These are phyloP conservation scores for Fonsecaea erecta DNA, from an alignment of 2,329 filamentous ascomycete genomes.

Conservation along the genomic window DNA sequence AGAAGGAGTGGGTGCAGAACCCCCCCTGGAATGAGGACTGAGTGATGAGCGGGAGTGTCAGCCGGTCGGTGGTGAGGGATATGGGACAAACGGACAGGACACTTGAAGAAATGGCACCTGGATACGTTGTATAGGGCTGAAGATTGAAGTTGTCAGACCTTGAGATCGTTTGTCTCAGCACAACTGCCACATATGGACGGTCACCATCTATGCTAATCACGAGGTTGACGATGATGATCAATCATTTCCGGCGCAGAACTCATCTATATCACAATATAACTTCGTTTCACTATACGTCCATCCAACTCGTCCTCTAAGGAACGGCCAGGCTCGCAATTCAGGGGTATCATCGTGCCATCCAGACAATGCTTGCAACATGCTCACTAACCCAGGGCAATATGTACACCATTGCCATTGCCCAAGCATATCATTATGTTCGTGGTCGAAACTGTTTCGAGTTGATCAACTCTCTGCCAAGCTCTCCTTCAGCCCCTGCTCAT, in stretches of 20 bases:
- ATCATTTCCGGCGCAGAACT: neutral
- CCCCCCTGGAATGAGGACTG: neutral
- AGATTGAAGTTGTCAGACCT: too few species aligned
- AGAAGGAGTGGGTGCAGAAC: neutral
- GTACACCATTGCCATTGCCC: neutral
- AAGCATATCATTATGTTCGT: neutral
- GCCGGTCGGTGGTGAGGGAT: too few species aligned
- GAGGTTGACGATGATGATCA: neutral
- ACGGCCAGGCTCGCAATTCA: neutral
- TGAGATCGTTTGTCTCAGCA: too few species aligned
- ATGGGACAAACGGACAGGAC: too few species aligned
- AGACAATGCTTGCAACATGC: neutral
- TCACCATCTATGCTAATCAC: too few species aligned
- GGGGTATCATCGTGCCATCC: constrained; percentile 2
- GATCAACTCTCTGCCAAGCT: constrained; percentile 54
- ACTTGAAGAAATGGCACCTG: too few species aligned
- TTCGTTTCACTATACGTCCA: neutral
- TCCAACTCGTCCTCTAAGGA: neutral
- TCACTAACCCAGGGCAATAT: neutral
- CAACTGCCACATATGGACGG: too few species aligned
- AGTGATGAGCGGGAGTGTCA: too few species aligned
- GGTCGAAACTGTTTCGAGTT: neutral
- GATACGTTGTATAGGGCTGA: too few species aligned
- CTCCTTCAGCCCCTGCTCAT: constrained; percentile 65
- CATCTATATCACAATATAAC: neutral